Percentiles rank a stretch among this genome's conserved stretches.
Conservation (phyloP, 176 grass and related monocot genomes). For the Calamus simplicifolius region DNA sequence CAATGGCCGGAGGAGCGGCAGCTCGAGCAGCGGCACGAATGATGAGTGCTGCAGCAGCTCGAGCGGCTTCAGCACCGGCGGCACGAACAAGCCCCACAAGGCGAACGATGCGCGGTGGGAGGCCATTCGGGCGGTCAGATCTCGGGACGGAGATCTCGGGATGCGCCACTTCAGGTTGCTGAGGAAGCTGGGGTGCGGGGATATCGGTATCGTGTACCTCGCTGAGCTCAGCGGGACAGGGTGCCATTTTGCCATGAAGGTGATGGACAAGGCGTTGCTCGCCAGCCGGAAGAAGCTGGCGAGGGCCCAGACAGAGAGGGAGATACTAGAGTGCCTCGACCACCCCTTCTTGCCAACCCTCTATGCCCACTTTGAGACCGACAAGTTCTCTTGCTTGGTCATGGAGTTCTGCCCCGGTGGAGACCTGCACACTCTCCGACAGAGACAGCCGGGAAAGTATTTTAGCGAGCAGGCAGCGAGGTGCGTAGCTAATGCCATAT, state of each 20-base stretch:
- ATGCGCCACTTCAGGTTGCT: constrained; percentile 3
- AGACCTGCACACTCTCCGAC: background rate
- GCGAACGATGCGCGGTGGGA: constrained; percentile 14
- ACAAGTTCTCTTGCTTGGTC: constrained; percentile 13
- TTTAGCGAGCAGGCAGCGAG: constrained; percentile 10
- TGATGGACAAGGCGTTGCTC: constrained; percentile 15
- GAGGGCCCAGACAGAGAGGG: constrained; percentile 8
- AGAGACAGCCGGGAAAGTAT: constrained; percentile 2
- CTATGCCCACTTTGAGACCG: constrained; percentile 7
- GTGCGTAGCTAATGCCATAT: background rate
- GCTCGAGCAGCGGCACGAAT: constrained; percentile 2
- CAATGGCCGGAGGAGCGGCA: background rate
- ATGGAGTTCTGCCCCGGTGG: too few species aligned
- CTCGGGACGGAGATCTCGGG: constrained; percentile 2
- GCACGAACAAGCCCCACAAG: constrained; percentile 12
- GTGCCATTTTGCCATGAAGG: constrained; percentile 2
- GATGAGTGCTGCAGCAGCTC: constrained; percentile 13
- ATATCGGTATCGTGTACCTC: constrained; percentile 11
- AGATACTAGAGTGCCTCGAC: constrained; percentile 10
- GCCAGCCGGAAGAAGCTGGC: constrained; percentile 8
- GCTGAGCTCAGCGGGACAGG: constrained; percentile 1
- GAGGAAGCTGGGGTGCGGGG: constrained; percentile 5
- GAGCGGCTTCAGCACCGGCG: background rate
- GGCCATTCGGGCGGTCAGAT: constrained; percentile 1
- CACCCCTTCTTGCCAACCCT: constrained; percentile 19